Percentiles rank a stretch among this genome's conserved stretches.
Conservation (phyloP, 768 basidiomycete species). For the Dioszegia aurantiaca region DNA sequence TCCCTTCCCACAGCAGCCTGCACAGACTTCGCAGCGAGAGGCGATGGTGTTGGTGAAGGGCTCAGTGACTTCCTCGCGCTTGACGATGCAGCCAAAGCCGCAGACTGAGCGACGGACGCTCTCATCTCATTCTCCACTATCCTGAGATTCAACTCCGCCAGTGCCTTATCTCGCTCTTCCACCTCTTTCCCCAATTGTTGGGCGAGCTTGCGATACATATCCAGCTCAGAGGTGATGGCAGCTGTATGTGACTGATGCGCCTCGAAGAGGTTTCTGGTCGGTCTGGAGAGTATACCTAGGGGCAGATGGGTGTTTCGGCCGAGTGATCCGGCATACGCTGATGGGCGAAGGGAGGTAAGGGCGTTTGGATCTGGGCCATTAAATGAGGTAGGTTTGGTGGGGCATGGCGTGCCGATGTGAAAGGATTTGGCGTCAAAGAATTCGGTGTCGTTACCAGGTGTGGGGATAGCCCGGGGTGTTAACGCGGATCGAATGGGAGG, state of each 20-base stretch:
- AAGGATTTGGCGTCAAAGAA: constrained; percentile 40
- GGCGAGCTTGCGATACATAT: constrained; percentile 30
- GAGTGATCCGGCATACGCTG: constrained; percentile 9
- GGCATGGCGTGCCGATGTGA: constrained; percentile 15
- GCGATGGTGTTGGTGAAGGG: constrained; percentile 13
- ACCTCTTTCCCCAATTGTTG: constrained; percentile 36
- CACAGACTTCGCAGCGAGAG: constrained; percentile 9
- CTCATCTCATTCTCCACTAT: constrained; percentile 33
- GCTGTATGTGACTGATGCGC: constrained; percentile 38
- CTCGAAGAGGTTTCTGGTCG: constrained; percentile 34
- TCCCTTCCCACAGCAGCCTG: constrained; percentile 10
- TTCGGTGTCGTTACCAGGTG: constrained; percentile 30
- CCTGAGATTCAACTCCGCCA: constrained; percentile 36
- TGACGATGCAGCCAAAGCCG: background rate
- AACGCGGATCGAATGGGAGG: background rate
- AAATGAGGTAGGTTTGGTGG: background rate
- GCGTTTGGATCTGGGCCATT: background rate
- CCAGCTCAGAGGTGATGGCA: constrained; percentile 30
- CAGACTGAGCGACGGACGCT: constrained; percentile 4
- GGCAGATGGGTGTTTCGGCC: constrained; percentile 4
- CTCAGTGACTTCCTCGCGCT: constrained; percentile 8
- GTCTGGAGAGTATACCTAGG: constrained; percentile 19
- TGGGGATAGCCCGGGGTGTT: background rate
- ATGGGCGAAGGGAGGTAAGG: constrained; percentile 6
- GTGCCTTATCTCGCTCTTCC: constrained; percentile 31